Base-by-base conservation (phyloP, 495 filamentous ascomycete genomes). In the Penicillium canariense region DNA sequence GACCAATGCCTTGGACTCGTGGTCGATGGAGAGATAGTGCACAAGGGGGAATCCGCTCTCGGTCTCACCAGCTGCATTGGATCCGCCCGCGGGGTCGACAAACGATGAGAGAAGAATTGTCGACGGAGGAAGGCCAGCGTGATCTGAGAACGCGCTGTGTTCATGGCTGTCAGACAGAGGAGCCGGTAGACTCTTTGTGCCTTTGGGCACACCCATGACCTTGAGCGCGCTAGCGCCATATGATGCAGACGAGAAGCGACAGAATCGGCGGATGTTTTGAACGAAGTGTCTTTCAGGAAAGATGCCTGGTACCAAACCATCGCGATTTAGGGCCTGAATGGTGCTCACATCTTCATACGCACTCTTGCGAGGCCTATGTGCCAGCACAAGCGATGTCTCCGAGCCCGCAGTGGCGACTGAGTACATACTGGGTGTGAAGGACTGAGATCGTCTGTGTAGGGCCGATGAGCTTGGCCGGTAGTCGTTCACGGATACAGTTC, bases 31-130 rank as follows among this genome's bases (percentile, higher is more conserved):
- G 30, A 92, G 81, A 60, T 88, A 91, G 62, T 92, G 88, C 5
- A 92, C 86, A 10, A 92, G 77, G 11, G 88, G 88, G 46, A 90
- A 81, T 1, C 86, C 86, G n/a, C 80, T 87, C 47, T 84, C 81
- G 7, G 86, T 89, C 22, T 87, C 77, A 3, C 88, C 87, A 5
- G 83, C 82, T 5, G 81, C 77, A 60, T 92, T 87, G 3, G 85
- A 83, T 7, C 88, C 88, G 28, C 88, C 88, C 23, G 84, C 81
- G 8, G 87, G 82, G 62, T 92, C 88, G 46, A 87, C 81, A 59
- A 87, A 89, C 3, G 88, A 91, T 0, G 87, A 87, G 1, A 92
- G 70, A 0, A 91, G 77, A 35, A 92, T 90, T 14, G 84, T 85
- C 31, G 80, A 81, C 11, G 84, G 70, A 2, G 86, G 84, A 2